These are phyloP conservation scores for Leccinellum albellum DNA, from an alignment of 768 basidiomycete genomes.

Conservation along the genomic window DNA sequence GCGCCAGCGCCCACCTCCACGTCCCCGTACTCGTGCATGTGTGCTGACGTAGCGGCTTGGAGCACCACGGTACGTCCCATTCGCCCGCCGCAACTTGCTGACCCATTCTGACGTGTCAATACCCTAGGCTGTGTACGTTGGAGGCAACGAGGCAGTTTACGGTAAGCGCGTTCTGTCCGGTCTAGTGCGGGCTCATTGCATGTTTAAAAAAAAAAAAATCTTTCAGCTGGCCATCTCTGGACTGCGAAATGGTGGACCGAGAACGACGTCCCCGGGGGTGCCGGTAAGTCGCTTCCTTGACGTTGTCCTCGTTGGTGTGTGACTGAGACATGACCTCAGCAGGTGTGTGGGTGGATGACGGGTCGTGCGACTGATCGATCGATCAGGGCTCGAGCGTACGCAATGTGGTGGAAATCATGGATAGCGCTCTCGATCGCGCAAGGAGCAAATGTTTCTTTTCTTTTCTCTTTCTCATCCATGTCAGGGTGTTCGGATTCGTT, in stretches of 20 bases:
- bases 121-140: conserved; percentile 29
- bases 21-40: conserved; percentile 30
- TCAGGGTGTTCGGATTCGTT: background rate
- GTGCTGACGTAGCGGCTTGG: conserved; percentile 44
- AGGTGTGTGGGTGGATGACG: conserved; percentile 35
- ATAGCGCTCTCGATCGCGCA: background rate
- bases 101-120: background rate
- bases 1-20: conserved; percentile 10
- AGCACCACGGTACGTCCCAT: conserved; percentile 19
- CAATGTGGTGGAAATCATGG: too few species aligned
- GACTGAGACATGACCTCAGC: conserved; percentile 6
- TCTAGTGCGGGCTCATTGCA: background rate
- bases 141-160: conserved; percentile 40
- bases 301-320: background rate
- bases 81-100: background rate
- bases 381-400: too few species aligned
- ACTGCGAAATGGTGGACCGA: conserved; percentile 50
- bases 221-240: conserved; percentile 44
- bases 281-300: conserved; percentile 5
- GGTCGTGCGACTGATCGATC: conserved; percentile 25
- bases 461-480: background rate
- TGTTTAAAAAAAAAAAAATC: background rate
- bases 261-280: conserved; percentile 34
- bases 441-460: background rate
- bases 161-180: conserved; percentile 29